These are phyloP conservation scores for Pascua guehoae DNA, from an alignment of 1,284 basidiomycete genomes.

Conservation along the genomic window DNA sequence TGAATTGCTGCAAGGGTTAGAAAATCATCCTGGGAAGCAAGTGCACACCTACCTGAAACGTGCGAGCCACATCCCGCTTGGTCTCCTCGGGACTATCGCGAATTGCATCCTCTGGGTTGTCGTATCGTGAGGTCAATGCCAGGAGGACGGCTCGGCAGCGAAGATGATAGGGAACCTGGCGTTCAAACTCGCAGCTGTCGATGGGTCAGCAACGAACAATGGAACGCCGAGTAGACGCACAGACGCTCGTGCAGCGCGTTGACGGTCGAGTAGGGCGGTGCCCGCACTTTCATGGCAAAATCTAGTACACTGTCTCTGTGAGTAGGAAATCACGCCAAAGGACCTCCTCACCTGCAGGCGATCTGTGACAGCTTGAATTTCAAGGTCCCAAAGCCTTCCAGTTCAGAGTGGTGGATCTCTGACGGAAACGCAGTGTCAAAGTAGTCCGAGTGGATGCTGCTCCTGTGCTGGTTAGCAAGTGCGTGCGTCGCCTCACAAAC, in stretches of 20 bases:
- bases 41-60: conserved; percentile 11
- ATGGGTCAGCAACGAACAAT: too few species aligned
- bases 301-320: conserved; percentile 13
- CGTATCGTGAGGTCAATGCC: conserved; percentile 18
- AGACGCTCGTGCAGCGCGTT: conserved; percentile 11
- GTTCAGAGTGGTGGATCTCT: neutral
- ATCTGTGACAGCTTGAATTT: conserved; percentile 23
- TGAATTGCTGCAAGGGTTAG: conserved; percentile 17
- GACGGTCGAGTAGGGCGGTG: conserved; percentile 14
- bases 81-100: conserved; percentile 16
- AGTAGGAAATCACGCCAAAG: neutral
- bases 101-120: conserved; percentile 14
- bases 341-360: conserved; percentile 5
- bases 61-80: conserved; percentile 17
- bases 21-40: too few species aligned
- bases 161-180: conserved; percentile 17
- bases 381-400: conserved; percentile 17
- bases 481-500: neutral
- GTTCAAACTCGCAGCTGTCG: conserved; percentile 13
- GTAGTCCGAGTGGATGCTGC: conserved; percentile 6
- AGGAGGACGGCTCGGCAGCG: conserved; percentile 23
- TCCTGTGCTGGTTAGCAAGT: conserved; percentile 7
- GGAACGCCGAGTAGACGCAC: too few species aligned
- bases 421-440: conserved; percentile 21
- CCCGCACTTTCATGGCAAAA: conserved; percentile 9